Conservation (phyloP, 108 stramenopile genomes). For the Pseudonitzschia multiseries region DNA sequence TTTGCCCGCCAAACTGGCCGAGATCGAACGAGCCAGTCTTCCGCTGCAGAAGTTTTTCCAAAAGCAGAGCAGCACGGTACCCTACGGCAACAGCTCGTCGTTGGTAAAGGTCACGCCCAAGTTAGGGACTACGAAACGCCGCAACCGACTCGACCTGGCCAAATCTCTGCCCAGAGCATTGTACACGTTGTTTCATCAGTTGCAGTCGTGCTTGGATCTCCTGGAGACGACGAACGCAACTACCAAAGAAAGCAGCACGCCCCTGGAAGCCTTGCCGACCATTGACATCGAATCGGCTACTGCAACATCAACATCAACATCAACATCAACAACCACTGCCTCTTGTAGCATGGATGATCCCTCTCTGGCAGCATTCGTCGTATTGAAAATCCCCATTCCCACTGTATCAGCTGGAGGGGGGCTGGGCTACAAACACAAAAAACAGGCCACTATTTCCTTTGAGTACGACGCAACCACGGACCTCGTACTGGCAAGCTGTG, state of each 20-base stretch:
- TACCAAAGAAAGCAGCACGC: slow-evolving; percentile 1
- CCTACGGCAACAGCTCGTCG: not conserved
- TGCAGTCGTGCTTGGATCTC: slow-evolving; percentile 58
- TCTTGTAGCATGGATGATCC: no score
- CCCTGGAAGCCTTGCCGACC: slow-evolving; percentile 9
- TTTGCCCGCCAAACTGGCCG: slow-evolving; percentile 53
- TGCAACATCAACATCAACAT: not conserved
- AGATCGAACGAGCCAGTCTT: slow-evolving; percentile 60
- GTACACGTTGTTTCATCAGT: slow-evolving; percentile 69
- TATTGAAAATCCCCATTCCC: slow-evolving; percentile 40
- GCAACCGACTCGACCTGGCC: slow-evolving; percentile 55
- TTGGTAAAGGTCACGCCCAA: slow-evolving; percentile 26
- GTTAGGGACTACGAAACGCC: slow-evolving; percentile 38
- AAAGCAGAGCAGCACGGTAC: not conserved
- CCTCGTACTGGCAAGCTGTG: slow-evolving; percentile 18
- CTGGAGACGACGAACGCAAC: slow-evolving; percentile 9
- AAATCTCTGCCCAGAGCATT: slow-evolving; percentile 53
- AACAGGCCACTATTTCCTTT: slow-evolving; percentile 30
- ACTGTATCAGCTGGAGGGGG: slow-evolving; percentile 12
- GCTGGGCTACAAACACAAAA: slow-evolving; percentile 18
- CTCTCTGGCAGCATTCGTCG: not conserved
- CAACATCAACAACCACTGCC: not conserved
- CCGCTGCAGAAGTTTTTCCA: slow-evolving; percentile 64
- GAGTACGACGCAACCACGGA: slow-evolving; percentile 16
- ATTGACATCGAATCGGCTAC: slow-evolving; percentile 3